Conservation (phyloP, 2,329 filamentous ascomycete genomes). For the Aspergillus sp. region DNA sequence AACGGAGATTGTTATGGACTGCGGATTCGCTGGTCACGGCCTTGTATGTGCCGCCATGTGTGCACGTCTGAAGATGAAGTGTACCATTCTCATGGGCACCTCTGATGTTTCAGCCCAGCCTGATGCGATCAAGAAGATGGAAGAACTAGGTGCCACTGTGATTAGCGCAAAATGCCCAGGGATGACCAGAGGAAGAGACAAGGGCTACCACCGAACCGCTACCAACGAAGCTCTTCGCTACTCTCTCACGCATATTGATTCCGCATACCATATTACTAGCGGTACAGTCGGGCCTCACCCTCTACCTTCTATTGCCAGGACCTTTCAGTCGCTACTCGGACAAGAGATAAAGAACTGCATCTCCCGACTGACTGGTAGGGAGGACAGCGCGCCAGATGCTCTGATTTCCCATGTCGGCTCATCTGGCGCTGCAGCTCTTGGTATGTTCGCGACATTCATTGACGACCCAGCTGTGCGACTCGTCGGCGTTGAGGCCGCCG, state of each 20-base stretch:
- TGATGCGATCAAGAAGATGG: slow-evolving; percentile 95
- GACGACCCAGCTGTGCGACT: slow-evolving; percentile 80
- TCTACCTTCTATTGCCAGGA: slow-evolving; percentile 95
- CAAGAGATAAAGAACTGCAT: slow-evolving; percentile 90
- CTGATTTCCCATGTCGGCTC: slow-evolving; percentile 94
- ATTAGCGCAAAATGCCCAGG: slow-evolving; percentile 70
- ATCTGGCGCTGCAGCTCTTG: slow-evolving; percentile 83
- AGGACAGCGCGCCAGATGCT: slow-evolving; percentile 77
- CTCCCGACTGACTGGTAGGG: slow-evolving; percentile 67
- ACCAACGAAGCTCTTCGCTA: slow-evolving; percentile 91
- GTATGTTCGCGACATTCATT: slow-evolving; percentile 96
- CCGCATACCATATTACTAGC: slow-evolving; percentile 95
- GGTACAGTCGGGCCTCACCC: slow-evolving; percentile 95
- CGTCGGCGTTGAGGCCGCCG: slow-evolving; percentile 89
- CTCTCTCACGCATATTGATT: slow-evolving; percentile 86
- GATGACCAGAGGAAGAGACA: slow-evolving; percentile 56
- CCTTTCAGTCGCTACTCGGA: slow-evolving; percentile 95
- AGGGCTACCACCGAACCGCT: slow-evolving; percentile 73
- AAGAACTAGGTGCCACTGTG: slow-evolving; percentile 86
- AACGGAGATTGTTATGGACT: slow-evolving; percentile 95
- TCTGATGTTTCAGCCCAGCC: slow-evolving; percentile 93
- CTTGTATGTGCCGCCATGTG: slow-evolving; percentile 95
- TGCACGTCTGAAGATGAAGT: slow-evolving; percentile 96
- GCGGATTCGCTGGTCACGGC: slow-evolving; percentile 93
- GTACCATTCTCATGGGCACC: slow-evolving; percentile 95